Evolutionary conservation across 2,329 filamentous ascomycete species (phyloP), one percentile per base, ranked within the genome.

Genomic region (Alternaria solani): DNA sequence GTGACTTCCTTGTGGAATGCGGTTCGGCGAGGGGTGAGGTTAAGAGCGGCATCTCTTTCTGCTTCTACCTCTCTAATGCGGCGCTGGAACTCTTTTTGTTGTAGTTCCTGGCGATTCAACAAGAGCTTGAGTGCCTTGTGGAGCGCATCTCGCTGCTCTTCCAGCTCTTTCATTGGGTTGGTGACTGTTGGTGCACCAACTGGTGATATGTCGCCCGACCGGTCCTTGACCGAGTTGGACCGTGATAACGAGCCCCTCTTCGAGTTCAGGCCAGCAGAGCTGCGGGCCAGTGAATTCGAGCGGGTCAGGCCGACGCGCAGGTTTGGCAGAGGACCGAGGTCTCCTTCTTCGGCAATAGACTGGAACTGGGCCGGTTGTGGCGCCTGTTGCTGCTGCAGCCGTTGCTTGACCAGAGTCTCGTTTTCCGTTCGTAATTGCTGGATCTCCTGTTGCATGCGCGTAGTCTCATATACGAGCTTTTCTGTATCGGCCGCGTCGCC

Each of bases 71-170:
- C 83, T 51, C 85, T 87, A 67, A 96, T 90, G 65, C 88, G 91
- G 81, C 96, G 96, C 67, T 90, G 85, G 66, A 94, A 93, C 67
- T 96, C 91, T 44, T 89, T 89, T 67, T 91, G 91, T 78, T 97
- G 92, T 75, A 90, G 86, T 65, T 94, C 91, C 67, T 97, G 93
- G 53, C 95, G 89, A 63, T 94, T 89, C 12, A 98, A 87, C 16
- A 99, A 84, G 62, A 88, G 92, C 81, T 91, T 94, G 54, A 99
- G 83, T 7, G 95, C 93, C 61, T 87, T 88, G 81, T 98, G 95
- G 7, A 99, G 84, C 1, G 94, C 94, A 78, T 99, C 94, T 47
- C 95, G 88, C 80, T 99, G 95, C 43, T 92, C 89, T 79, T 98
- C 94, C 11, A 97, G 89, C 66, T 98, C 94, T 78, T 96, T 97